phyloP scores from a whole-genome alignment of 495 filamentous ascomycete species.

The Penicillium cinerascens region DNA sequence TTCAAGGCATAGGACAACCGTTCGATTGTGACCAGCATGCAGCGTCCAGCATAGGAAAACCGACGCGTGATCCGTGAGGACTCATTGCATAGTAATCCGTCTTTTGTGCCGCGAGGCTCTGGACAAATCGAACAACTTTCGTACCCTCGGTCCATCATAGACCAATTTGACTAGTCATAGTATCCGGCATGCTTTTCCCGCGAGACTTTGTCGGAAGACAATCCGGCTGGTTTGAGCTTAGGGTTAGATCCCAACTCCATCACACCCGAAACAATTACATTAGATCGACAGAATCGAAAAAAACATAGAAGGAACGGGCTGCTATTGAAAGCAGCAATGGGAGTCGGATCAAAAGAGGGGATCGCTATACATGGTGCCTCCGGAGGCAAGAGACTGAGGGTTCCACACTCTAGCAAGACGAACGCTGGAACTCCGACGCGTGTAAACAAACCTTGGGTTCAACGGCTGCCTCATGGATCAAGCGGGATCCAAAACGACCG shows the following conservation, averaged over 20 bases:
- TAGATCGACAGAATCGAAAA: neutral
- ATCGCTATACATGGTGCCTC: constrained; percentile 34
- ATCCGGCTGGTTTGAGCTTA: constrained; percentile 35
- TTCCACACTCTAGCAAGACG: constrained; percentile 17
- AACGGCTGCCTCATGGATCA: constrained; percentile 10
- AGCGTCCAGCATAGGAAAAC: constrained; percentile 43
- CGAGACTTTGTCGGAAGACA: constrained; percentile 33
- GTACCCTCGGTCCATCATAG: constrained; percentile 25
- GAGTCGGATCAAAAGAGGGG: constrained; percentile 28
- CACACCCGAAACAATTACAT: neutral
- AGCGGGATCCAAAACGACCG: constrained; percentile 10
- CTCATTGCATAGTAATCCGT: constrained; percentile 44
- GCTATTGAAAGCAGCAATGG: neutral
- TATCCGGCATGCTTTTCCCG: constrained; percentile 37
- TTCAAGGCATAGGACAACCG: constrained; percentile 31
- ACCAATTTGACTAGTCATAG: constrained; percentile 30
- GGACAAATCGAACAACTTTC: constrained; percentile 39
- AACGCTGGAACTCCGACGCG: constrained; percentile 13
- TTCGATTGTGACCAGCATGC: constrained; percentile 40
- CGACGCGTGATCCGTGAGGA: constrained; percentile 40
- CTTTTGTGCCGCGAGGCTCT: constrained; percentile 40
- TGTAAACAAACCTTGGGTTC: constrained; percentile 21
- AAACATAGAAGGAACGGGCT: constrained; percentile 13
- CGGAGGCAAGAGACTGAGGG: constrained; percentile 27
- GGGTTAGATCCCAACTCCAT: constrained; percentile 38